Percentiles rank a stretch among this genome's conserved stretches.
Conservation (phyloP, 2,329 filamentous ascomycete genomes). For the Cylindrodendrum hubeiense region DNA sequence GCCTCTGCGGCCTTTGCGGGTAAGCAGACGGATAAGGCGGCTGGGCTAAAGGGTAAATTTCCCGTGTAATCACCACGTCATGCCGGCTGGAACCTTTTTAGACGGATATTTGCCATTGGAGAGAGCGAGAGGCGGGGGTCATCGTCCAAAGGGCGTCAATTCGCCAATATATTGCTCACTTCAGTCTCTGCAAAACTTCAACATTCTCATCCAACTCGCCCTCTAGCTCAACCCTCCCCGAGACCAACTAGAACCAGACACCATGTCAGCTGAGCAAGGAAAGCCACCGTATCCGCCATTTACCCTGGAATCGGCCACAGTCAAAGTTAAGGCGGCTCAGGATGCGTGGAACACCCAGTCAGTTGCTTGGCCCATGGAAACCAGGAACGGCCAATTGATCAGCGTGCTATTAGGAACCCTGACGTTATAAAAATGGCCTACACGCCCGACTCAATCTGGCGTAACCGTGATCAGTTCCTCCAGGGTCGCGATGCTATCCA, state of each 20-base stretch:
- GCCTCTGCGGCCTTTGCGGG: no score
- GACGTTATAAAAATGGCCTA: constrained; percentile 77
- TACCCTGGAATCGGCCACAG: constrained; percentile 75
- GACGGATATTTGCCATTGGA: neutral
- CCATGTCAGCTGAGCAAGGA: constrained; percentile 22
- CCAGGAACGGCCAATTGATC: neutral
- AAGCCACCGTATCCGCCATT: constrained; percentile 75
- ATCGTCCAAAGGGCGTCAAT: neutral
- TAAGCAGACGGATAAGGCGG: no score
- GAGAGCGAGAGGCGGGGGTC: neutral
- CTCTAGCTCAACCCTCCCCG: no score
- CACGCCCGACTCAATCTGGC: constrained; percentile 82
- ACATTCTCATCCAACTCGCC: no score
- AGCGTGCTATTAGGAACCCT: constrained; percentile 66
- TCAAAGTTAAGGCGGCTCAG: constrained; percentile 88
- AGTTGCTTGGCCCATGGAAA: constrained; percentile 25
- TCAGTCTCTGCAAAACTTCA: no score
- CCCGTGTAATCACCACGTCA: neutral
- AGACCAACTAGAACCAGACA: no score
- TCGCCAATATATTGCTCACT: neutral
- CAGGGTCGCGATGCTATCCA: constrained; percentile 76
- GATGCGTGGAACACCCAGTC: constrained; percentile 85
- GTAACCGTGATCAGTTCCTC: constrained; percentile 80
- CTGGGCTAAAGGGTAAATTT: neutral
- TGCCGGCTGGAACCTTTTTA: neutral